phyloP scores from a whole-genome alignment of 1,284 basidiomycete species.

The Sporisorium reilianum region DNA sequence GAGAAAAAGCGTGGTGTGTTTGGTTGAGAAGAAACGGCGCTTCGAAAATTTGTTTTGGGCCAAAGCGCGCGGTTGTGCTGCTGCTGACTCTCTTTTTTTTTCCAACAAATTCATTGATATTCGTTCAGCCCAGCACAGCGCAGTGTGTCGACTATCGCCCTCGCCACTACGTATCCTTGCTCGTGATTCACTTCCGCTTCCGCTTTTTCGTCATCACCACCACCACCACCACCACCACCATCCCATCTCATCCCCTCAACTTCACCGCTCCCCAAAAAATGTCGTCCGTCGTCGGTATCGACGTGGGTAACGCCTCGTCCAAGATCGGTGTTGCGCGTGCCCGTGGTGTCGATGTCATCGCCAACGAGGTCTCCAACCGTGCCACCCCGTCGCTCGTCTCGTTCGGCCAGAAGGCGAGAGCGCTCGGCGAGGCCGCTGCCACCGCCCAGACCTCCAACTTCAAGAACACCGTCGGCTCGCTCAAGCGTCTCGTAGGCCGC shows the following conservation, averaged over 20 bases:
- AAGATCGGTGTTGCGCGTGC: conserved; percentile 68
- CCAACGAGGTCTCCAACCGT: conserved; percentile 68
- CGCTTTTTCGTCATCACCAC: too few relatives aligned
- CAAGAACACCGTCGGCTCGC: conserved; percentile 68
- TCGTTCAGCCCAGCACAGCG: too few relatives aligned
- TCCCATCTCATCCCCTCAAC: neutral
- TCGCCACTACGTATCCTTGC: too few relatives aligned
- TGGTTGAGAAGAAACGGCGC: conserved; percentile 42
- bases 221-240: too few relatives aligned
- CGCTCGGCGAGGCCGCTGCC: conserved; percentile 67
- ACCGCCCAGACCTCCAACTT: conserved; percentile 69
- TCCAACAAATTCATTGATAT: too few relatives aligned
- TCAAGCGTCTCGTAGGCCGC: conserved; percentile 67
- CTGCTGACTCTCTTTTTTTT: neutral
- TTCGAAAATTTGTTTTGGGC: too few relatives aligned
- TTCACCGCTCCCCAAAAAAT: conserved; percentile 32
- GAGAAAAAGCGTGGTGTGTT: conserved; percentile 5
- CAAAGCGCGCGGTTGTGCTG: neutral
- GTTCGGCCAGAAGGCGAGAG: conserved; percentile 66
- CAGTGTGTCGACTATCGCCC: too few relatives aligned
- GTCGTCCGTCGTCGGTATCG: conserved; percentile 67
- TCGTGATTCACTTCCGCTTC: too few relatives aligned
- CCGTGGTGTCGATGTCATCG: conserved; percentile 66
- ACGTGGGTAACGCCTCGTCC: conserved; percentile 65
- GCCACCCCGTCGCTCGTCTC: conserved; percentile 68